Conservation (phyloP, 2,329 filamentous ascomycete genomes). For the Rasamsonia emersonii region DNA sequence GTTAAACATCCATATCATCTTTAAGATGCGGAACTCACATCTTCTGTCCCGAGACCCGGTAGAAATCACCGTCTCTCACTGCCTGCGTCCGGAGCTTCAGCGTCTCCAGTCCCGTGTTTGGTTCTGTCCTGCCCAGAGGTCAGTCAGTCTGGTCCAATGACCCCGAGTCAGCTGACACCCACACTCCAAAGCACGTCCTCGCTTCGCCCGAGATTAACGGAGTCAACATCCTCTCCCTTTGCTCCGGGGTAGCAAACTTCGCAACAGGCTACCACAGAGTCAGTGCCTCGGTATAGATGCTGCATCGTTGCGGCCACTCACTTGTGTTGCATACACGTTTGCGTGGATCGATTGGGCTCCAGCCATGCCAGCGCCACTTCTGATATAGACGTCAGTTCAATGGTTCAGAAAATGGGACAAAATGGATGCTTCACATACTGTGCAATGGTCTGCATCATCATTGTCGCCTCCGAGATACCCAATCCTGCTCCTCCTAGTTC, state of each 20-base stretch:
- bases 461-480: constrained; percentile 69
- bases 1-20: constrained; percentile 5
- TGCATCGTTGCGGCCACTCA: constrained; percentile 15
- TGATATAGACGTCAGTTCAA: constrained; percentile 10
- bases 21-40: constrained; percentile 37
- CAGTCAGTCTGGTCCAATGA: background rate
- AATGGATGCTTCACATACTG: constrained; percentile 44
- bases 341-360: constrained; percentile 52
- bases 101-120: constrained; percentile 71
- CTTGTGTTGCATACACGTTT: constrained; percentile 55
- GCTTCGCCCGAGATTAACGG: constrained; percentile 63
- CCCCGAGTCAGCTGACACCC: constrained; percentile 6
- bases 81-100: constrained; percentile 61
- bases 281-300: background rate
- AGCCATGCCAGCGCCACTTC: constrained; percentile 67
- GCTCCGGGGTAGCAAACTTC: constrained; percentile 59
- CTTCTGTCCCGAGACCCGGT: constrained; percentile 67
- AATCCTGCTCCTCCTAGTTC: constrained; percentile 64
- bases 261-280: constrained; percentile 45
- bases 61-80: constrained; percentile 50
- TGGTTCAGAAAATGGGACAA: background rate
- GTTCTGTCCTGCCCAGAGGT: constrained; percentile 59
- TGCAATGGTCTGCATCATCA: constrained; percentile 79
- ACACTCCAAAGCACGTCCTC: constrained; percentile 69
- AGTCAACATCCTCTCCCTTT: constrained; percentile 56